Conservation (phyloP, 768 basidiomycete genomes). For the Russula sp. region DNA sequence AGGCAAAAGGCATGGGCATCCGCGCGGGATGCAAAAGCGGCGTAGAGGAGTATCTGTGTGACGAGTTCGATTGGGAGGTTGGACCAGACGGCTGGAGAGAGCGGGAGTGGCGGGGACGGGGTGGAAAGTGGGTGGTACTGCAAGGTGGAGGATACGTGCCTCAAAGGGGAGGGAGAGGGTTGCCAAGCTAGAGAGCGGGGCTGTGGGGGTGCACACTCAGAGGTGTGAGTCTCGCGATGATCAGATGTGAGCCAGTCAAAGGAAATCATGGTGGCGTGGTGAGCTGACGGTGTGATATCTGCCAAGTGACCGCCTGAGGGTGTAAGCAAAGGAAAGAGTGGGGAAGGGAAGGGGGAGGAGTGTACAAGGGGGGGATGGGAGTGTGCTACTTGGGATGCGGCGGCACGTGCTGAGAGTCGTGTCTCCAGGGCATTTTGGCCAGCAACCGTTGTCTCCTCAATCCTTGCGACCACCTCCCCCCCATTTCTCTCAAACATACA, state of each 20-base stretch:
- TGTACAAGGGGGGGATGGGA: background rate
- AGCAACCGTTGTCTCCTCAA: background rate
- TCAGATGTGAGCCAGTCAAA: slow-evolving; percentile 14
- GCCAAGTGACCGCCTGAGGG: background rate
- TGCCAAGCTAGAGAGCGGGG: slow-evolving; percentile 26
- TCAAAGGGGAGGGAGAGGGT: slow-evolving; percentile 22
- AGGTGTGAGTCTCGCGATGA: slow-evolving; percentile 1
- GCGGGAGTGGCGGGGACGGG: slow-evolving; percentile 7
- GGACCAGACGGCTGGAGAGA: slow-evolving; percentile 18
- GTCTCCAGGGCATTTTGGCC: background rate
- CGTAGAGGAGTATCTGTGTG: slow-evolving; percentile 23
- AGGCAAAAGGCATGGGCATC: slow-evolving; percentile 29
- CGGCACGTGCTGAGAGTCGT: background rate
- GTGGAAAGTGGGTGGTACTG: background rate
- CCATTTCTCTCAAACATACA: background rate
- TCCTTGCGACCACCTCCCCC: background rate
- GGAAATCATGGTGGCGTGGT: slow-evolving; percentile 13
- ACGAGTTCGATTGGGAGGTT: slow-evolving; percentile 29
- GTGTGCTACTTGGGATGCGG: too few relatives aligned
- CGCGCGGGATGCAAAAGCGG: slow-evolving; percentile 25
- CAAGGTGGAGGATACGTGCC: slow-evolving; percentile 12
- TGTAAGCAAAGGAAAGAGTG: background rate
- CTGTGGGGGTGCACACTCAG: slow-evolving; percentile 6
- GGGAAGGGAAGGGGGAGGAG: too few relatives aligned
- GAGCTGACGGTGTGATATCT: background rate